A percentile compares a stretch with the other conserved stretches of the same genome.
Evolutionary conservation across 768 basidiomycete species (phyloP).

Genomic region (Pleurotus citrinopileatus): DNA sequence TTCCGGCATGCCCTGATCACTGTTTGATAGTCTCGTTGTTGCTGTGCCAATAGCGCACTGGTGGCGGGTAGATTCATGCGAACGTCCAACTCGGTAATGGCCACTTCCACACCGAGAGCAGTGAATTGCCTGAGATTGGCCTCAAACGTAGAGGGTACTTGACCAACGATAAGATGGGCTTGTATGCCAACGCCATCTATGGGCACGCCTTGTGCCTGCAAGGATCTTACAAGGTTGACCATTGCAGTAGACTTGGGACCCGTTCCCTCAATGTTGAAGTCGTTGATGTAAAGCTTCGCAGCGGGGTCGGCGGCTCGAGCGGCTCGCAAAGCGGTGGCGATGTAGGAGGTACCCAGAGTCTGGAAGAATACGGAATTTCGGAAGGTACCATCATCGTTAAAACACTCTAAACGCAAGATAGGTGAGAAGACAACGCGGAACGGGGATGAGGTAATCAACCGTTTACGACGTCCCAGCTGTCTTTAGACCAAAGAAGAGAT

Average conservation of each 20-base stretch:
- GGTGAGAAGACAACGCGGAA: background rate
- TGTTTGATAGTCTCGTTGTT: slow-evolving; percentile 39
- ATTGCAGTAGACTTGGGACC: slow-evolving; percentile 41
- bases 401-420: slow-evolving; percentile 25
- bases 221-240: slow-evolving; percentile 34
- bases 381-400: slow-evolving; percentile 47
- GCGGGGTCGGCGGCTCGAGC: slow-evolving; percentile 24
- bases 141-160: slow-evolving; percentile 33
- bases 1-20: slow-evolving; percentile 38
- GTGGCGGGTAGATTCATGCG: slow-evolving; percentile 40
- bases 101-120: slow-evolving; percentile 45
- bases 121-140: slow-evolving; percentile 36
- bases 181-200: slow-evolving; percentile 47
- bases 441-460: slow-evolving; percentile 15
- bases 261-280: slow-evolving; percentile 18
- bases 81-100: slow-evolving; percentile 48
- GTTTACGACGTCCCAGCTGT: slow-evolving; percentile 43
- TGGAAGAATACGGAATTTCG: slow-evolving; percentile 42
- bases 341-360: slow-evolving; percentile 33
- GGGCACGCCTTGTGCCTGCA: slow-evolving; percentile 35
- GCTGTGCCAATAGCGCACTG: slow-evolving; percentile 31
- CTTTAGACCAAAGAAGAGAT: slow-evolving; percentile 15
- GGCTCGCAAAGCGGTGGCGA: slow-evolving; percentile 39
- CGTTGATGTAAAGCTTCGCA: slow-evolving; percentile 16
- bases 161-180: slow-evolving; percentile 41